These are phyloP conservation scores for Pythium aristosporum DNA, from an alignment of 352 stramenopile species.

Conservation along the genomic window DNA sequence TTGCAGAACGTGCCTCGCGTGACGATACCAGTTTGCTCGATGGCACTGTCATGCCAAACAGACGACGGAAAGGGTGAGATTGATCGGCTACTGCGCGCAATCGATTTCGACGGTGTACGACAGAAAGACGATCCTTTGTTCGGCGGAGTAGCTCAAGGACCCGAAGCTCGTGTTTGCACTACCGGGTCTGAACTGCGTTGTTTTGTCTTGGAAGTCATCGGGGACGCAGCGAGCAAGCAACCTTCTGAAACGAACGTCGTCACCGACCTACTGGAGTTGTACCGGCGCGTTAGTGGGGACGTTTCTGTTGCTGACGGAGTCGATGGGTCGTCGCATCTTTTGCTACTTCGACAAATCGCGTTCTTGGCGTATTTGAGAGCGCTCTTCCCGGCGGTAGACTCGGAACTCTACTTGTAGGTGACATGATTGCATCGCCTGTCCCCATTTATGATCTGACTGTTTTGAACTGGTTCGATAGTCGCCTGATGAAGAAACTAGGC, in stretches of 20 bases:
- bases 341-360: conserved; percentile 32
- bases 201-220: conserved; percentile 60
- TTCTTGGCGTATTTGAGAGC: conserved; percentile 70
- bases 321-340: neutral
- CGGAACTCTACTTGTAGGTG: conserved; percentile 84
- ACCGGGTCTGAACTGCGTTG: conserved; percentile 56
- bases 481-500: conserved; percentile 87
- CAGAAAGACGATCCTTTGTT: conserved; percentile 30
- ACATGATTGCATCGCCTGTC: neutral
- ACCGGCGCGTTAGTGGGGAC: conserved; percentile 51
- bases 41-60: neutral
- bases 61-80: conserved; percentile 28
- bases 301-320: neutral
- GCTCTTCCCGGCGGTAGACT: conserved; percentile 59
- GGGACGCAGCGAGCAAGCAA: conserved; percentile 62
- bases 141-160: conserved; percentile 23
- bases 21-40: neutral
- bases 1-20: conserved; percentile 7
- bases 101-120: conserved; percentile 74
- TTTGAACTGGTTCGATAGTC: conserved; percentile 31
- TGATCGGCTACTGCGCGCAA: conserved; percentile 41
- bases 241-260: neutral
- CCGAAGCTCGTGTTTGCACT: conserved; percentile 35
- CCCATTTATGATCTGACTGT: neutral
- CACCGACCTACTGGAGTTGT: conserved; percentile 34